Evolutionary conservation across 371 early-diverging fungal genomes (phyloP), one percentile per base, ranked within the genome.

Genomic region (Parasitella parasitica): DNA sequence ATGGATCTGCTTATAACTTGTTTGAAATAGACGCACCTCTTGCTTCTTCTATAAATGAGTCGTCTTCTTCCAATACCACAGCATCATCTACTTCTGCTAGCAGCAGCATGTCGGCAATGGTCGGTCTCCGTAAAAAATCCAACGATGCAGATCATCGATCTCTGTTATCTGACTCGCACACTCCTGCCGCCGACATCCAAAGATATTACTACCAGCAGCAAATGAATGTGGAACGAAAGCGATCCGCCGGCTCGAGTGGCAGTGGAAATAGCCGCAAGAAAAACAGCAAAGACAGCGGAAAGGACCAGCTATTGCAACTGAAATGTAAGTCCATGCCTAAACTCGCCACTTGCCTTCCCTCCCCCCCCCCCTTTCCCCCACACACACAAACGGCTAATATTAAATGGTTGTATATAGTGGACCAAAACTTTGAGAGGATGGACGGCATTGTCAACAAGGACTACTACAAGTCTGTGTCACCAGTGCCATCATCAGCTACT

Each of bases 401-500:
- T 16, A 12, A 50, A n/a, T 43, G 57, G 20, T 59, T 36, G 48
- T 28, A 46, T 13, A 59, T 55, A 79, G 80, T 81, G 72, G 78
- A 84, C 59, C 72, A 76, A 46, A 76, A 79, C 37, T 75, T 81
- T 64, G 72, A 73, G 38, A 70, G 67, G 32, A 77, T 84, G 81
- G 78, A 82, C 46, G 85, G 81, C 11, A 84, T 84, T 56, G 74
- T 84, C 34, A 77, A 78, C 36, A 60, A 60, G 9, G 77, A 77
- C 9, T 75, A 80, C 58, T 64, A 73, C 51, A 68, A 60, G 32
- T 8, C 51, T 1, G 18, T 24, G 11, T 53, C 64, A 30, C 60
- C 57, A 13, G 34, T 46, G 12, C 50, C 57, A 12, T 20, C 64
- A 18, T 32, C 59, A 6, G 59, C 39, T n/a, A 36, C 43, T 24